A percentile compares a stretch with the other conserved stretches of the same genome.
Evolutionary conservation across 2,329 filamentous ascomycete species (phyloP).

Genomic region (Venturia pyrina): DNA sequence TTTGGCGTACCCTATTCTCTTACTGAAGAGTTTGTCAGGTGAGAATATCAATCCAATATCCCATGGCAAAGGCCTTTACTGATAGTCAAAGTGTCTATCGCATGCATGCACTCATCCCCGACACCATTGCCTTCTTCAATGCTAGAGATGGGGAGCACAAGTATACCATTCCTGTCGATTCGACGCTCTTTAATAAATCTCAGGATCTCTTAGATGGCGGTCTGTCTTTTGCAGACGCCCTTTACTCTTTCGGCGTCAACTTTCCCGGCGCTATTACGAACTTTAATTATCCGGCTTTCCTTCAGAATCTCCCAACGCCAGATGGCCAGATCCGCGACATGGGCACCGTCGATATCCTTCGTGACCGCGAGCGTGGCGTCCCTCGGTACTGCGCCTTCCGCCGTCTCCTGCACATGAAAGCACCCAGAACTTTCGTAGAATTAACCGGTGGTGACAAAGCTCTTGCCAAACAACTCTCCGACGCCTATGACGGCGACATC

Average conservation of each 20-base stretch:
- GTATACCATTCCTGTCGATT: conserved; percentile 21
- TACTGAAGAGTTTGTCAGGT: conserved; percentile 33
- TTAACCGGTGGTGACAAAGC: conserved; percentile 29
- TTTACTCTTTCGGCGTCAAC: conserved; percentile 39
- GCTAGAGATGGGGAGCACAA: conserved; percentile 20
- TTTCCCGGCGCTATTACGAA: conserved; percentile 37
- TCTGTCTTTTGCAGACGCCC: conserved; percentile 19
- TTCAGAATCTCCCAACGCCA: conserved; percentile 31
- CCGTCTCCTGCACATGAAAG: conserved; percentile 30
- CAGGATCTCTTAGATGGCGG: conserved; percentile 21
- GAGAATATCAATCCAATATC: not conserved
- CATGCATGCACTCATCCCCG: conserved; percentile 32
- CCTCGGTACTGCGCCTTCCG: conserved; percentile 38
- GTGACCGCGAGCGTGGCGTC: conserved; percentile 38
- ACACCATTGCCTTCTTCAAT: conserved; percentile 28
- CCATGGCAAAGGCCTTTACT: not conserved
- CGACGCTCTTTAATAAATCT: conserved; percentile 27
- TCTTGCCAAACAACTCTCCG: conserved; percentile 28
- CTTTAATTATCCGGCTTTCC: conserved; percentile 31
- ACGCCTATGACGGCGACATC: conserved; percentile 33
- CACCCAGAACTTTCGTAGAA: conserved; percentile 29
- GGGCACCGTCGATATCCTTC: conserved; percentile 37
- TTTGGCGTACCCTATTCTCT: conserved; percentile 31
- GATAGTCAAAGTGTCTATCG: conserved; percentile 28
- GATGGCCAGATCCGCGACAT: conserved; percentile 34